phyloP scores from a whole-genome alignment of 2,329 filamentous ascomycete genomes.

The Rutstroemia sp. region DNA sequence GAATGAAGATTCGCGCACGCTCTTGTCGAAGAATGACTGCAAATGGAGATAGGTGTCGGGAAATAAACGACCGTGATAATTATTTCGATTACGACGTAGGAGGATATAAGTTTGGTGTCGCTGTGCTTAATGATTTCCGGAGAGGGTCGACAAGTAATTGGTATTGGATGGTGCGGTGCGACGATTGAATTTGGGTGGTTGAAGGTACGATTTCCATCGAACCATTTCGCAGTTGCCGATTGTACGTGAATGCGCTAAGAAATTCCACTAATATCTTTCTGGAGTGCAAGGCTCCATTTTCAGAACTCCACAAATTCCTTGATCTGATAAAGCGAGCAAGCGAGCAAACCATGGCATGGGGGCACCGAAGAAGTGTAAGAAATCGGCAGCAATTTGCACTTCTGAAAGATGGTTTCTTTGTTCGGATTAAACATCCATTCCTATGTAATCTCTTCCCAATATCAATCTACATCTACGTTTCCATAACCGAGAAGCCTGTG shows the following conservation, averaged over 20 bases:
- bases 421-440: too few relatives aligned
- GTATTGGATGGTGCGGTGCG: not conserved
- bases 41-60: not conserved
- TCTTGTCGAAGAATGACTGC: not conserved
- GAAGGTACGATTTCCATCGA: constrained; percentile 9
- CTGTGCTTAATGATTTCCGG: not conserved
- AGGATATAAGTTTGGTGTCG: not conserved
- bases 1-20: constrained; percentile 4
- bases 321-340: not conserved
- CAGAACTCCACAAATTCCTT: not conserved
- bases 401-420: too few relatives aligned
- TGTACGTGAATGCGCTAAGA: not conserved
- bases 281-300: not conserved
- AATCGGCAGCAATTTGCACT: too few relatives aligned
- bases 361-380: too few relatives aligned
- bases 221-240: constrained; percentile 6
- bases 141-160: not conserved
- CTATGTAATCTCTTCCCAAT: too few relatives aligned
- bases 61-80: constrained; percentile 1
- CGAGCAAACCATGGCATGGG: not conserved
- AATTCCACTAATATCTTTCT: not conserved
- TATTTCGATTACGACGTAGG: too few relatives aligned
- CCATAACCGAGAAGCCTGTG: too few relatives aligned
- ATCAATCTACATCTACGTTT: too few relatives aligned
- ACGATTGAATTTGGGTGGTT: not conserved